Conservation (phyloP, 2,329 filamentous ascomycete genomes). For the Xylogone sp. region DNA sequence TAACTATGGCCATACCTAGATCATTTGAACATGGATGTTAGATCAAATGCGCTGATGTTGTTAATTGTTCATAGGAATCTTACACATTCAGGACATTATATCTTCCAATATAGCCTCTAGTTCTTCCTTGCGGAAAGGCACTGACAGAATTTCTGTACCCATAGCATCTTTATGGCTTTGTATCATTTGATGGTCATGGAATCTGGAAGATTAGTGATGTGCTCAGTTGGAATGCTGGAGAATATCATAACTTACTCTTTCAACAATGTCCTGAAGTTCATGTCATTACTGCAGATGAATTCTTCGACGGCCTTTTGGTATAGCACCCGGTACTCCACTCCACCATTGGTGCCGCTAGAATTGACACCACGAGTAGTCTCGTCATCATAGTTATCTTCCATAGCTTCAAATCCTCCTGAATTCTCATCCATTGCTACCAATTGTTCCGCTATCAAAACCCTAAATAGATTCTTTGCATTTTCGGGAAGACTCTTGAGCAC, state of each 20-base stretch:
- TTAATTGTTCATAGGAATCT: no score
- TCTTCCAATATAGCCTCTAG: slow-evolving; percentile 88
- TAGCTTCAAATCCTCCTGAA: slow-evolving; percentile 39
- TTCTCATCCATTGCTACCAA: slow-evolving; percentile 61
- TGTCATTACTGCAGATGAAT: slow-evolving; percentile 94
- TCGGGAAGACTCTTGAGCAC: slow-evolving; percentile 87
- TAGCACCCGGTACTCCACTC: slow-evolving; percentile 83
- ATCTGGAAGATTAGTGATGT: slow-evolving; percentile 46
- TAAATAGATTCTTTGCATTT: slow-evolving; percentile 85
- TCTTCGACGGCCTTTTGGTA: slow-evolving; percentile 96
- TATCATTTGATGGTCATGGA: slow-evolving; percentile 98
- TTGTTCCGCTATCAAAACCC: slow-evolving; percentile 80
- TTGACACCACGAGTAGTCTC: slow-evolving; percentile 24
- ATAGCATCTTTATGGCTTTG: slow-evolving; percentile 80
- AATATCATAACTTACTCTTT: slow-evolving; percentile 72
- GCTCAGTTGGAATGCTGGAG: background rate
- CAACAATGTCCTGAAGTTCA: slow-evolving; percentile 87
- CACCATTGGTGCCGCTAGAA: slow-evolving; percentile 37
- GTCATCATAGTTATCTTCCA: slow-evolving; percentile 42
- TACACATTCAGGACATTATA: slow-evolving; percentile 32
- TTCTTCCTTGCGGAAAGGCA: slow-evolving; percentile 85
- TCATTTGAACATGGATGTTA: no score
- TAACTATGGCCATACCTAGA: no score
- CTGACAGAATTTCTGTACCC: slow-evolving; percentile 79
- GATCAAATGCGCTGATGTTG: no score